These are phyloP conservation scores for Trypanosoma scelopori DNA, from an alignment of 208 protist species.

Conservation along the genomic window DNA sequence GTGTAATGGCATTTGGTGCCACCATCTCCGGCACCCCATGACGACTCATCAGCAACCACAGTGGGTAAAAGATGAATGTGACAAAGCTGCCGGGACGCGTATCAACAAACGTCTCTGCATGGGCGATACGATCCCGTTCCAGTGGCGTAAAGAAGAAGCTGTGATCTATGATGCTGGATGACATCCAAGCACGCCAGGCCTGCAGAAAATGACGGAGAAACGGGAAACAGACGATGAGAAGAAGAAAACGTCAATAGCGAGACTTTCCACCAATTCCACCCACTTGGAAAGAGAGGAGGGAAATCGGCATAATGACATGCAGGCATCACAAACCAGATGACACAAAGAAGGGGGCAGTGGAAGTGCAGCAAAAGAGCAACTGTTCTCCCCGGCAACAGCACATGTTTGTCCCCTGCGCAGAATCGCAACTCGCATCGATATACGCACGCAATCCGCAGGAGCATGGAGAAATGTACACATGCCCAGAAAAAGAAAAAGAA, in stretches of 20 bases:
- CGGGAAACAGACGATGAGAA: conserved; percentile 22
- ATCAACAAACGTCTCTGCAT: conserved; percentile 62
- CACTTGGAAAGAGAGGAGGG: background rate
- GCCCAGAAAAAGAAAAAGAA: no score
- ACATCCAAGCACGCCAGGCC: conserved; percentile 26
- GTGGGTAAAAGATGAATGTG: conserved; percentile 58
- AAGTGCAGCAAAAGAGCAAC: no score
- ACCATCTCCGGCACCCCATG: conserved; percentile 76
- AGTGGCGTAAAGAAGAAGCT: conserved; percentile 77
- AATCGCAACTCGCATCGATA: no score
- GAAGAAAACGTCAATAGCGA: conserved; percentile 19
- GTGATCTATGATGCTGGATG: conserved; percentile 59
- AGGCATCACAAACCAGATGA: no score
- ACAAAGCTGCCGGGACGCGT: conserved; percentile 76
- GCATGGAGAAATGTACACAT: no score
- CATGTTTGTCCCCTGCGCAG: no score
- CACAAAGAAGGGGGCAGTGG: no score
- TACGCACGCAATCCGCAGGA: no score
- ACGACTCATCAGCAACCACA: conserved; percentile 64
- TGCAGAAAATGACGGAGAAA: background rate
- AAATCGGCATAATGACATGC: no score
- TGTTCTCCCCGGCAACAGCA: no score
- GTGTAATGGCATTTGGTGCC: conserved; percentile 89
- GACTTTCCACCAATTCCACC: background rate
- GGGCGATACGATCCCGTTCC: conserved; percentile 72